Evolutionary conservation across 139 green algal species (phyloP), one percentile per base, ranked within the genome.

Genomic region (Gonium pectorale): DNA sequence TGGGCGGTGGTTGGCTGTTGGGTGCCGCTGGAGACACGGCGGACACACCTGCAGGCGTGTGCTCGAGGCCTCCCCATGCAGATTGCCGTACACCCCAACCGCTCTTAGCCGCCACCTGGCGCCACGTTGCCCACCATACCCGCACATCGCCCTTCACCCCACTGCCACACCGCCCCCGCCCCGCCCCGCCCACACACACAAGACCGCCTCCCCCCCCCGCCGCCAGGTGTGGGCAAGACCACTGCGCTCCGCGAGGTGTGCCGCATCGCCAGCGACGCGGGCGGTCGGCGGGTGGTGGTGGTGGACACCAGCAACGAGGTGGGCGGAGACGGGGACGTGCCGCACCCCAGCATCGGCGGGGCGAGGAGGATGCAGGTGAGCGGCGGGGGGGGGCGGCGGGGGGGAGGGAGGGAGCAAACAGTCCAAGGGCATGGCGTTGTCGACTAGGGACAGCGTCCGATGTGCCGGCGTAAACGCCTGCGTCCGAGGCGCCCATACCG

Each of bases 221-320:
- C n/a, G n/a, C 81, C 89, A 26, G 95, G 95, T 11, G 91, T 96
- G 5, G 96, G 96, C 41, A 98, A 98, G 89, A 98, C 95, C 13
- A 98, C 95, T 24, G 92, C 90, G 27, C 92, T 98, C 54, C 84
- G 95, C 2, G 94, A 98, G 86, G 88, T 97, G 26, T 83, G 91
- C 27, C 67, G 91, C n/a, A 67, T 96, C 19, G 86, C 97, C 19
- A 84, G 93, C 2, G 93, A 95, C 43, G 86, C 69, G 49, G 29
- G 27, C 0, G 13, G 43, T 38, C 83, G 72, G 54, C 59, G 94
- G 7, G 95, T 98, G 24, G 90, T 98, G 15, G 89, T 98, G 13
- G 93, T 98, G 38, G 96, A 98, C 82, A 98, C 96, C 8, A 93
- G 78, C 69, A 98, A 98, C 46, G 96, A 98, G 89, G 97, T 98